Evolutionary conservation across 1,139 yeast species (phyloP), one percentile per base, ranked within the genome.

Genomic region (Meyerozyma smithsonii): DNA sequence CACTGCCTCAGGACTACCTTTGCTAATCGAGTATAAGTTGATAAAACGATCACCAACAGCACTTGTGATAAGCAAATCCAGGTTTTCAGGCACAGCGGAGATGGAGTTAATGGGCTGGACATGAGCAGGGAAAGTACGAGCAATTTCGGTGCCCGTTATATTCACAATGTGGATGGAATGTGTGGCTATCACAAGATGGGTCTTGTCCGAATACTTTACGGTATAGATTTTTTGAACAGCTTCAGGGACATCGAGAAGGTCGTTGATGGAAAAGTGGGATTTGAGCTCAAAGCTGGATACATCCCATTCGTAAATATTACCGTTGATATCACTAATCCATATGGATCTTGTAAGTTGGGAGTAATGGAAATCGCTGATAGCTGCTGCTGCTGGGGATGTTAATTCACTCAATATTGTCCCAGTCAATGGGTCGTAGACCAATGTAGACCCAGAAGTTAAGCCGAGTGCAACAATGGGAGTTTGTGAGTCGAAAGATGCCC

Each of bases 41-140:
- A 88, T 70, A 56, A 86, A 87, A 50, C 96, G 73, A 58, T 89
- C 97, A 45, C 79, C 81, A 28, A 65, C 66, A 1, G 96, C 94
- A 42, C 84, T 78, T 1, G 92, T 79, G 40, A 85, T 56, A 48
- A 85, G 74, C 33, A 66, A 60, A 38, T 72, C 79, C 5, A 63
- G 55, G 37, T 66, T 59, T 5, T 36, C 37, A 2, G 58, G 49
- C 12, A 74, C 56, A 5, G 74, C 60, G 24, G 68, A 42, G 16
- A 79, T 63, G 10, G 78, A 56, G 46, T 66, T 72, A 32, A 85
- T 71, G 3, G 86, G 81, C 26, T 85, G 76, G 25, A 85, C 75
- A 55, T 86, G 94, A 15, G 88, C 92, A 0, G 94, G 89, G 54
- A 76, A 79, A 1, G 81, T 71, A 48, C 64, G 65, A 30, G 66